Percentiles rank a stretch among this genome's conserved stretches.
Conservation (phyloP, 2,329 filamentous ascomycete genomes). For the Calonectria crousiana region DNA sequence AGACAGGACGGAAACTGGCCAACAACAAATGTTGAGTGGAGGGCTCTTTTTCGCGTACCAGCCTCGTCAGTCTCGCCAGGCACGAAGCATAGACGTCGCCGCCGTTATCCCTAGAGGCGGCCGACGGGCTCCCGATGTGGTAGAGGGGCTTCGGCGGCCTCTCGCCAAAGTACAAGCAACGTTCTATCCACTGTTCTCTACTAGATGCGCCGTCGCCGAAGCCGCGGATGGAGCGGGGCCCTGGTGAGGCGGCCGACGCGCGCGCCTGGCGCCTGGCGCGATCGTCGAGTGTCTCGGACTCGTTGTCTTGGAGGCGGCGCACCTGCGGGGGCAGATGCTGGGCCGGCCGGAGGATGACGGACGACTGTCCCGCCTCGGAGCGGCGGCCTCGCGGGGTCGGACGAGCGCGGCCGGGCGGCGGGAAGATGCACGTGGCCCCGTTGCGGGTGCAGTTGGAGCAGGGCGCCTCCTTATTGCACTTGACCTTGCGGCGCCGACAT, state of each 20-base stretch:
- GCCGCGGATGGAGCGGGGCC: background rate
- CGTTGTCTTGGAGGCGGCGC: constrained; percentile 6
- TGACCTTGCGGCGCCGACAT: constrained; percentile 27
- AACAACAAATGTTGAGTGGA: background rate
- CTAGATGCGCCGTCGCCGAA: background rate
- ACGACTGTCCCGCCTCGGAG: constrained; percentile 9
- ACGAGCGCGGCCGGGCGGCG: constrained; percentile 23
- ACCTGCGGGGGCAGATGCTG: constrained; percentile 8
- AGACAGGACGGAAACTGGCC: background rate
- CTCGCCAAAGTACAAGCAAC: constrained; percentile 24
- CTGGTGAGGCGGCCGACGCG: constrained; percentile 8
- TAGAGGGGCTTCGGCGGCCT: constrained; percentile 17
- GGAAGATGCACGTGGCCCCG: constrained; percentile 20
- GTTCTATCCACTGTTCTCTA: constrained; percentile 30
- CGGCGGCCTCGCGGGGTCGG: constrained; percentile 20
- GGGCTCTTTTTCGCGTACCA: constrained; percentile 13
- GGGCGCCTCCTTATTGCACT: constrained; percentile 23
- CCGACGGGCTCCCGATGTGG: background rate
- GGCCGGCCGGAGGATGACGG: constrained; percentile 1
- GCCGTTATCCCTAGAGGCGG: background rate
- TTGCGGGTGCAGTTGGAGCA: constrained; percentile 24
- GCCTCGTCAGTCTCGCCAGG: constrained; percentile 8
- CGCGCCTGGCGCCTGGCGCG: background rate
- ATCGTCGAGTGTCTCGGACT: background rate
- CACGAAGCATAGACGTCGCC: constrained; percentile 13